A percentile compares a stretch with the other conserved stretches of the same genome.
These are phyloP conservation scores for Colletotrichum higginsianum DNA, from an alignment of 2,329 filamentous ascomycete genomes.

Conservation along the genomic window DNA sequence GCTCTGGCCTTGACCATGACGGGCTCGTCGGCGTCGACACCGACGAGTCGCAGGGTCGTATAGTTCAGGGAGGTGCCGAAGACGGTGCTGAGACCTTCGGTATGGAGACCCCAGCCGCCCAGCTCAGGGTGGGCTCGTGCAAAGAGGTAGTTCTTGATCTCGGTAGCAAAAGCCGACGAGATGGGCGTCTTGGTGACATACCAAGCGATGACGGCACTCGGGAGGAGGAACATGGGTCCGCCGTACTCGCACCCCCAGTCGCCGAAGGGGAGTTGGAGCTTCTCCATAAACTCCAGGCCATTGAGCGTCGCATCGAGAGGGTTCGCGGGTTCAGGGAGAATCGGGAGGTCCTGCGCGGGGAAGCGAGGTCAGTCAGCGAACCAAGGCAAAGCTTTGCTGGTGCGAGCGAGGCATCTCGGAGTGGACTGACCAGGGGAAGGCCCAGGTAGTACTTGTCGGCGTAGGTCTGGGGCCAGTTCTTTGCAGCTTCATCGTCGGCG, in stretches of 20 bases:
- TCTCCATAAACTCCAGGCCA: conserved; percentile 88
- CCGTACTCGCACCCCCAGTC: conserved; percentile 99
- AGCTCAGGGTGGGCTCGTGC: conserved; percentile 87
- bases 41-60: conserved; percentile 82
- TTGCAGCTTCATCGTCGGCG: conserved; percentile 77
- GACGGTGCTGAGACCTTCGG: conserved; percentile 91
- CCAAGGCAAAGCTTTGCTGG: not conserved
- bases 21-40: conserved; percentile 86
- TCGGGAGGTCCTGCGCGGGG: conserved; percentile 75
- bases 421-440: conserved; percentile 76
- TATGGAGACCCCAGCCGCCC: conserved; percentile 97
- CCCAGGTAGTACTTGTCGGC: conserved; percentile 94
- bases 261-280: conserved; percentile 88
- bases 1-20: conserved; percentile 88
- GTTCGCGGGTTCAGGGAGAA: conserved; percentile 78
- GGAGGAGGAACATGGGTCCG: conserved; percentile 95
- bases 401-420: not conserved
- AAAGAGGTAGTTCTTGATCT: conserved; percentile 94
- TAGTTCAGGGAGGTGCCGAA: conserved; percentile 96
- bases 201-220: conserved; percentile 87
- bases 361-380: conserved; percentile 2
- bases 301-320: conserved; percentile 86
- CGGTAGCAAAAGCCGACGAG: conserved; percentile 82
- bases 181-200: conserved; percentile 92
- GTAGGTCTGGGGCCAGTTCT: conserved; percentile 86